Conservation (phyloP, 768 basidiomycete genomes). For the Arthromyces matolae region DNA sequence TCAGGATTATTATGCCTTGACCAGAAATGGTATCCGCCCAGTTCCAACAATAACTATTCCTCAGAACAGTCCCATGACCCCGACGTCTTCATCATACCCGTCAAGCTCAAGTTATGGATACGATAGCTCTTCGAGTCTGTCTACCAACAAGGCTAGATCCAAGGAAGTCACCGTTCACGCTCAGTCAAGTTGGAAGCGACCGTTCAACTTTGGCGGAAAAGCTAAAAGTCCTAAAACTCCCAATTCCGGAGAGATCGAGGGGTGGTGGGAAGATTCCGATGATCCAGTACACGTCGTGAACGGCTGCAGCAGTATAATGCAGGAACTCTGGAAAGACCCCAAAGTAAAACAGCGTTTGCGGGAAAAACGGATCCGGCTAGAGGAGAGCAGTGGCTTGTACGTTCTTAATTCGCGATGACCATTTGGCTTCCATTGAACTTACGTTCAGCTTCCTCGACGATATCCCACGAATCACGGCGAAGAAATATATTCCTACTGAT, state of each 20-base stretch:
- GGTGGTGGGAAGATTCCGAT: conserved; percentile 84
- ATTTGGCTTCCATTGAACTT: conserved; percentile 7
- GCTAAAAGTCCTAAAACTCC: conserved; percentile 68
- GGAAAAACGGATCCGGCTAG: conserved; percentile 64
- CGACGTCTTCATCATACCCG: conserved; percentile 26
- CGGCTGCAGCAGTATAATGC: conserved; percentile 61
- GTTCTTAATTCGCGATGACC: conserved; percentile 24
- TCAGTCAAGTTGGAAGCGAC: conserved; percentile 66
- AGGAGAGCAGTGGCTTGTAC: conserved; percentile 86
- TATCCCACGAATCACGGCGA: conserved; percentile 74
- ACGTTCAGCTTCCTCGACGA: conserved; percentile 70
- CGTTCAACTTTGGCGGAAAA: conserved; percentile 54
- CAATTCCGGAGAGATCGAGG: conserved; percentile 67
- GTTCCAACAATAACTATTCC: conserved; percentile 48
- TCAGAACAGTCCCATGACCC: conserved; percentile 27
- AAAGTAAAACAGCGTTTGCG: conserved; percentile 59
- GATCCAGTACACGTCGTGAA: conserved; percentile 75
- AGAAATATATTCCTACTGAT: conserved; percentile 79
- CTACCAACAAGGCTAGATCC: conserved; percentile 32
- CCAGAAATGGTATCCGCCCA: conserved; percentile 33
- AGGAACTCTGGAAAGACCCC: conserved; percentile 73
- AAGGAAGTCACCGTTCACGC: conserved; percentile 61
- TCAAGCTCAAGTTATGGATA: conserved; percentile 20
- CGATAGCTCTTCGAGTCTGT: conserved; percentile 22
- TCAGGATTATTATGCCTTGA: conserved; percentile 4